Percentiles rank a stretch among this genome's conserved stretches.
Evolutionary conservation across 1,139 yeast species (phyloP).

Genomic region (Debaryomycetaceae sp.): DNA sequence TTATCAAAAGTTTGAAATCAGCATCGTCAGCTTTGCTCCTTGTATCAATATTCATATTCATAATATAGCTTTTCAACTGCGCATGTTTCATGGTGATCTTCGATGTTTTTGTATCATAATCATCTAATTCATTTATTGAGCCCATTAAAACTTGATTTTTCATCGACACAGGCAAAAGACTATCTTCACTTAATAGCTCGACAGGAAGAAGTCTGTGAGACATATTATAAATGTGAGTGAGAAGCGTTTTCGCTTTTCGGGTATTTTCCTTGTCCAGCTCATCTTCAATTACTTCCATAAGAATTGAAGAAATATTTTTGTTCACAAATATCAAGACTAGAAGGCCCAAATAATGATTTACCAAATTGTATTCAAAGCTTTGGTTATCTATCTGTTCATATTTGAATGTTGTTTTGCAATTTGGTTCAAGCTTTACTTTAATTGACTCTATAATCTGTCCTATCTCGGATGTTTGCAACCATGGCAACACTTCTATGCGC

Average conservation of each 20-base stretch:
- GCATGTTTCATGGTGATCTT: conserved; percentile 8
- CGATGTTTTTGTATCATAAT: conserved; percentile 4
- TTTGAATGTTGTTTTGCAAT: conserved; percentile 2
- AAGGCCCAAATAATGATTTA: conserved; percentile 65
- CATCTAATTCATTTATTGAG: conserved; percentile 9
- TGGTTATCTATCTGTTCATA: conserved; percentile 6
- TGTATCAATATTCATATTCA: conserved; percentile 41
- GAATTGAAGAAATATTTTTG: conserved; percentile 51
- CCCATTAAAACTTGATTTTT: conserved; percentile 2
- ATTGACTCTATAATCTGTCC: conserved; percentile 27
- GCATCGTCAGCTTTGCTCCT: conserved; percentile 63
- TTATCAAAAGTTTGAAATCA: conserved; percentile 63
- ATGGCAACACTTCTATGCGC: conserved; percentile 58
- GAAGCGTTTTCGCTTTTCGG: conserved; percentile 59
- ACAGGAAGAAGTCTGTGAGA: conserved; percentile 54
- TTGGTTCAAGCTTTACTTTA: conserved; percentile 1
- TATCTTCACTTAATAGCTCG: conserved; percentile 18
- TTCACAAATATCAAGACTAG: conserved; percentile 51
- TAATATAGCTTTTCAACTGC: conserved; percentile 27
- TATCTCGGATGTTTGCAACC: conserved; percentile 41
- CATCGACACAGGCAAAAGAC: conserved; percentile 11
- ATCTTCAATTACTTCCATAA: conserved; percentile 48
- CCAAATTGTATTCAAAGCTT: conserved; percentile 16
- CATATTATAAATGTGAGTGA: conserved; percentile 60
- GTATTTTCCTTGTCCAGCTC: conserved; percentile 43